A percentile compares a stretch with the other conserved stretches of the same genome.
These are phyloP conservation scores for Brachypodium distachyon DNA, from an alignment of 202 grass and related monocot species.

Conservation along the genomic window DNA sequence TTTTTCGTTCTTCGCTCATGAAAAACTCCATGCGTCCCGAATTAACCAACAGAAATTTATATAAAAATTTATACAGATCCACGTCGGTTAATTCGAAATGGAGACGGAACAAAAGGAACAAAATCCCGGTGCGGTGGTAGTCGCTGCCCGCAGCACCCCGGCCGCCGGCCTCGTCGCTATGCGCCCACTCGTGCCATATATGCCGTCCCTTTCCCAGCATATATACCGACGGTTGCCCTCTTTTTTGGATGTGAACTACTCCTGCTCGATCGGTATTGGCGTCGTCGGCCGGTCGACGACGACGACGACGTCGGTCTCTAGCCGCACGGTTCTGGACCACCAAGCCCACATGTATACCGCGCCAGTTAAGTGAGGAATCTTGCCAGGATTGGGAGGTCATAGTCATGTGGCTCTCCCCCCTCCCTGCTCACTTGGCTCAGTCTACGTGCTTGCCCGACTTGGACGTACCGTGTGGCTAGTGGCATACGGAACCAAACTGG, in stretches of 20 bases:
- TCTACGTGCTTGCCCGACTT: background rate
- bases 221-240: background rate
- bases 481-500: background rate
- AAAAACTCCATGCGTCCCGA: too few relatives aligned
- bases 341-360: background rate
- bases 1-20: too few relatives aligned
- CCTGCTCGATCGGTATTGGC: background rate
- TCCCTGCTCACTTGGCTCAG: background rate
- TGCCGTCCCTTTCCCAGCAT: slow-evolving; percentile 1
- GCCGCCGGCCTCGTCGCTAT: background rate
- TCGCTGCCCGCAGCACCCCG: too few relatives aligned
- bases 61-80: too few relatives aligned
- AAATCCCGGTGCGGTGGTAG: too few relatives aligned
- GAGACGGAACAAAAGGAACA: background rate
- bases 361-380: background rate
- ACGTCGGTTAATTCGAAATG: too few relatives aligned
- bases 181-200: background rate
- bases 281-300: too few relatives aligned
- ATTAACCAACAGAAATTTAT: too few relatives aligned
- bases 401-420: background rate
- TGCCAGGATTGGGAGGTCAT: background rate
- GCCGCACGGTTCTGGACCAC: background rate
- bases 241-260: background rate
- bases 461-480: background rate
- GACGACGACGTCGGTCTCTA: background rate